These are phyloP conservation scores for Auxenochlorella pyrenoidosa DNA, from an alignment of 139 green algal species.

Conservation along the genomic window DNA sequence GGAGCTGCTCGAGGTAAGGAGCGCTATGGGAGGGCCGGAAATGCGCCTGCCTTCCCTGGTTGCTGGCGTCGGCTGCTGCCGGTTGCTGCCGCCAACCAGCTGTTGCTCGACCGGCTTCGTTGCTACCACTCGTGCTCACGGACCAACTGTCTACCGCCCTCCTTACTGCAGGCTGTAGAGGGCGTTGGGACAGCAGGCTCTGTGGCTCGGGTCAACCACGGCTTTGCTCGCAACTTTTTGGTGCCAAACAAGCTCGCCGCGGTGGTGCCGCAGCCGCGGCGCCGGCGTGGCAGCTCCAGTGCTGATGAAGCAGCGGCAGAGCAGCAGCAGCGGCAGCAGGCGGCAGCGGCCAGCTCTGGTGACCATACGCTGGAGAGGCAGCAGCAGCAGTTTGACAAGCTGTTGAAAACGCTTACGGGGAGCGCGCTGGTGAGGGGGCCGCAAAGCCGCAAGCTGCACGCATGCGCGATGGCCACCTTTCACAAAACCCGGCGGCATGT, in stretches of 20 bases:
- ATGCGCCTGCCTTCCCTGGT: neutral
- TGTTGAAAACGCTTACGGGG: slow-evolving; percentile 23
- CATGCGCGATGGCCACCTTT: too few relatives aligned
- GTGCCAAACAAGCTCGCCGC: slow-evolving; percentile 33
- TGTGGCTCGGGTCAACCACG: slow-evolving; percentile 15
- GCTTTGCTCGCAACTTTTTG: slow-evolving; percentile 50
- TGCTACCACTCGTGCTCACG: neutral
- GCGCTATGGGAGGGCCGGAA: neutral
- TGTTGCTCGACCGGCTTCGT: neutral
- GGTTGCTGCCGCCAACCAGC: neutral
- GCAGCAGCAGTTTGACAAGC: slow-evolving; percentile 34
- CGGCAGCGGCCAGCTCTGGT: neutral
- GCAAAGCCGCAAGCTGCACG: too few relatives aligned
- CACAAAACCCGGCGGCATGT: too few relatives aligned
- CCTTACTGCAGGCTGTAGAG: slow-evolving; percentile 37
- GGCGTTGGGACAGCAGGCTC: slow-evolving; percentile 33
- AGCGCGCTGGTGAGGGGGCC: slow-evolving; percentile 9
- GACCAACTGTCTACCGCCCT: neutral
- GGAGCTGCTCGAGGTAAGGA: slow-evolving; percentile 29
- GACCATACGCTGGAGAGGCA: slow-evolving; percentile 10
- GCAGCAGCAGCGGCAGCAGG: slow-evolving; percentile 20
- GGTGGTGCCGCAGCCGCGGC: neutral
- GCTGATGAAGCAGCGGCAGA: neutral
- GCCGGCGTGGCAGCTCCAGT: neutral
- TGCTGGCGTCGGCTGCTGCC: neutral